phyloP scores from a whole-genome alignment of 23 red algal genomes.

The Pyropia yezoensis region DNA sequence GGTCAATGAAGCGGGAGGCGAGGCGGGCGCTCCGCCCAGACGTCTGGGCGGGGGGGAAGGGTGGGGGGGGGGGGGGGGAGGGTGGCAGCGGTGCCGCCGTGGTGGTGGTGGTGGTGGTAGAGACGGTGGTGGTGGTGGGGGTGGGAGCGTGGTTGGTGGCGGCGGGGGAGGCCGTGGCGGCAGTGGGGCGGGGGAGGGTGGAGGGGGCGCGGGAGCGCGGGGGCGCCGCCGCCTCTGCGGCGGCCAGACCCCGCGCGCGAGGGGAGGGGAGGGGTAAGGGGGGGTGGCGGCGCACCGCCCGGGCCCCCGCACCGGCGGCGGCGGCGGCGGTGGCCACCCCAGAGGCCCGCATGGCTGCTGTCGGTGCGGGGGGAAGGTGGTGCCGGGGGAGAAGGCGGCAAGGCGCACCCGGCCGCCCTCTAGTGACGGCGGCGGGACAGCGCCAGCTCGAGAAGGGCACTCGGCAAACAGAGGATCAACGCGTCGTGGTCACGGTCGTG shows the following conservation, averaged over 20 bases:
- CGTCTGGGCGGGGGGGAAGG: neutral
- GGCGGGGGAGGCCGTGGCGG: neutral
- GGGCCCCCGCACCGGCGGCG: neutral
- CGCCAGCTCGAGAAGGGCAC: too few relatives aligned
- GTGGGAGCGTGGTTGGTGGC: neutral
- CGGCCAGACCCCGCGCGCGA: too few relatives aligned
- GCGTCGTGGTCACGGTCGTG: too few relatives aligned
- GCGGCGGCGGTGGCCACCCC: neutral
- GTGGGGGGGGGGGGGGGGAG: neutral
- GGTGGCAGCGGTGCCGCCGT: neutral
- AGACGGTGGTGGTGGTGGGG: neutral
- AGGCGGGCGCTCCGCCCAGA: neutral
- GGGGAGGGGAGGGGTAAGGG: too few relatives aligned
- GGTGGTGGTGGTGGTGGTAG: neutral
- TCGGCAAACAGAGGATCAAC: too few relatives aligned
- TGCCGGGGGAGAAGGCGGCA: neutral
- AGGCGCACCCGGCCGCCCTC: too few relatives aligned
- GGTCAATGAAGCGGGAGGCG: constrained; percentile 41
- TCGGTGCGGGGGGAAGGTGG: neutral
- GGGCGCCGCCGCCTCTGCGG: too few relatives aligned
- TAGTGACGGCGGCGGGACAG: too few relatives aligned
- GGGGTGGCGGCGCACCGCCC: neutral
- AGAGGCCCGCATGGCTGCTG: neutral
- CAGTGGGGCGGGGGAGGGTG: neutral
- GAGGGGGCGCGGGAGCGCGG: neutral